Percentiles rank a stretch among this genome's conserved stretches.
Evolutionary conservation across 768 basidiomycete genomes (phyloP).

Genomic region (Hysterangium stoloniferum): DNA sequence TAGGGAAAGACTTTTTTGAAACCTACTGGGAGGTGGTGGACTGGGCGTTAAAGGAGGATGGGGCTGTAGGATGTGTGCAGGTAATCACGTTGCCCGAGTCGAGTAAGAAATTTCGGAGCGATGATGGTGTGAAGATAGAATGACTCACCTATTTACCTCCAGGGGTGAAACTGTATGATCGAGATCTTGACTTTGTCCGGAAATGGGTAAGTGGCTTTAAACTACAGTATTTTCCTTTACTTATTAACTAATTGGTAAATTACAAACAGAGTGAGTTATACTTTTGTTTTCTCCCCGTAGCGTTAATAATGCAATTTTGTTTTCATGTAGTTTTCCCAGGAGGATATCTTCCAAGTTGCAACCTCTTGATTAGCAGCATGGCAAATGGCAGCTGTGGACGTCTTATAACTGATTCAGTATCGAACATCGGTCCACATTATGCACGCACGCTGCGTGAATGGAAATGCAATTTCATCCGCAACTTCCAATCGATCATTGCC

Average conservation of each 20-base stretch:
- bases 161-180: slow-evolving; percentile 48
- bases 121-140: neutral
- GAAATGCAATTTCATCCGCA: slow-evolving; percentile 24
- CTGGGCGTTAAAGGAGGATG: slow-evolving; percentile 31
- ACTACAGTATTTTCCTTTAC: slow-evolving; percentile 11
- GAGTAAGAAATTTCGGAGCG: slow-evolving; percentile 31
- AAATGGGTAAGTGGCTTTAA: slow-evolving; percentile 77
- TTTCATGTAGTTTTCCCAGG: slow-evolving; percentile 29
- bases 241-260: slow-evolving; percentile 2
- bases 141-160: neutral
- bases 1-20: slow-evolving; percentile 39
- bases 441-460: slow-evolving; percentile 31
- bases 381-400: slow-evolving; percentile 22
- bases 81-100: slow-evolving; percentile 52
- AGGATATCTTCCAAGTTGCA: slow-evolving; percentile 29
- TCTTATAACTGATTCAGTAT: slow-evolving; percentile 26
- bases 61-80: slow-evolving; percentile 54
- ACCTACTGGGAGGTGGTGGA: slow-evolving; percentile 30
- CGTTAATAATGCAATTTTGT: neutral
- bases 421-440: slow-evolving; percentile 31
- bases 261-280: neutral
- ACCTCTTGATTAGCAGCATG: slow-evolving; percentile 22
- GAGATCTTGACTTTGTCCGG: slow-evolving; percentile 64
- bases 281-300: neutral
- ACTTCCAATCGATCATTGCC: slow-evolving; percentile 22